Base-by-base conservation (phyloP, 345 rosid genomes). In the Eucalyptus microcorys region DNA sequence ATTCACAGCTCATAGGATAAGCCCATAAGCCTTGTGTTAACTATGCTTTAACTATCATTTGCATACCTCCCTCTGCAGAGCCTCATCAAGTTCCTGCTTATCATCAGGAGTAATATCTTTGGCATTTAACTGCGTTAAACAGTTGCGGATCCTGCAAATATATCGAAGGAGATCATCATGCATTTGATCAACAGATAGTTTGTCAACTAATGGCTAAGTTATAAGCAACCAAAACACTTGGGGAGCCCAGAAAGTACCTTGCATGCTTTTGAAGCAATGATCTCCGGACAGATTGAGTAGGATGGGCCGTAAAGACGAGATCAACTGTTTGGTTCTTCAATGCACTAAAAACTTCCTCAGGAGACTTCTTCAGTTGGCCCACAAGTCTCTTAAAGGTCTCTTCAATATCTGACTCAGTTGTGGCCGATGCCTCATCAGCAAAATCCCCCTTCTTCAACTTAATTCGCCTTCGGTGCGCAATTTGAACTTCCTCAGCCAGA, bases 71-170 rank as follows among this genome's bases (percentile, higher is more conserved):
- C 99, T 92, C 87, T 97, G 99, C 45, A 98, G 92, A 86, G 99
- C 99, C 95, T 98, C 99, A 87, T 98, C 99, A 53, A 98, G 99
- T 93, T 98, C 99, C 92, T 96, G 99, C 91, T 97, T 96, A 91
- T 98, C 99, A 91, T 98, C 98, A 64, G 99, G 99, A 88, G 98
- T 96, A 71, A 98, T 96, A 92, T 98, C 99, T 87, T 97, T 98
- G 48, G 99, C 99, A 94, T 96, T 94, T 90, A 98, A 89, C 91
- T 98, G 99, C 7, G 98, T 95, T 93, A 98, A 93, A 91, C 97
- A 95, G 89, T 95, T 92, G 47, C 98, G 94, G 47, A 98, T 94
- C 98, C 98, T 97, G 88, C 61, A 88, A 92, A 42, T 85, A 84
- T 34, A 66, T 24, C 49, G 6, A 85, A 30, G 45, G 87, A 32